These are phyloP conservation scores for Termitomyces sp. DNA, from an alignment of 768 basidiomycete genomes.

Conservation along the genomic window DNA sequence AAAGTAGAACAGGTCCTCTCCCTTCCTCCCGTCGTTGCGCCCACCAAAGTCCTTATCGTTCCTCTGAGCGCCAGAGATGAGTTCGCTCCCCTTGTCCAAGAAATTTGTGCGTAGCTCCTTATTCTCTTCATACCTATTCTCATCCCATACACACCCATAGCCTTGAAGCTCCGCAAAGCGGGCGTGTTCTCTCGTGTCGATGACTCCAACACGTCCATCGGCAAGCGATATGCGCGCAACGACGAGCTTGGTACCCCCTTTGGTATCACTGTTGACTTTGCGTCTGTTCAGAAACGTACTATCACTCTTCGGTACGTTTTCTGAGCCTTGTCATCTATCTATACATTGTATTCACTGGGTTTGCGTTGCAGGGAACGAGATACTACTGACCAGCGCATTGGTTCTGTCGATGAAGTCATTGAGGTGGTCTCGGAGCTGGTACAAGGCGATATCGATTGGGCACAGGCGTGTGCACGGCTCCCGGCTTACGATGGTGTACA, in stretches of 20 bases:
- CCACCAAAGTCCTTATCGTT: constrained; percentile 96
- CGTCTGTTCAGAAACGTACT: constrained; percentile 85
- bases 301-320: constrained; percentile 84
- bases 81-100: constrained; percentile 78
- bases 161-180: constrained; percentile 80
- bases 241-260: constrained; percentile 98
- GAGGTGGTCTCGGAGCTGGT: constrained; percentile 76
- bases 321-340: not conserved
- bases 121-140: constrained; percentile 4
- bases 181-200: constrained; percentile 94
- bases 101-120: constrained; percentile 75
- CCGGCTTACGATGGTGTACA: constrained; percentile 88
- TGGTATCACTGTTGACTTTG: constrained; percentile 95
- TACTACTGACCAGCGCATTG: constrained; percentile 91
- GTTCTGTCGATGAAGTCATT: constrained; percentile 86
- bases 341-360: not conserved
- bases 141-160: constrained; percentile 38
- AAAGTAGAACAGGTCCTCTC: constrained; percentile 69
- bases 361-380: constrained; percentile 77
- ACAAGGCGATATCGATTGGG: constrained; percentile 74
- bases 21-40: constrained; percentile 85
- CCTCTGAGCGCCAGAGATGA: constrained; percentile 86
- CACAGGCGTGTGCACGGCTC: constrained; percentile 65
- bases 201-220: constrained; percentile 93
- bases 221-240: constrained; percentile 95